Evolutionary conservation across 768 basidiomycete species (phyloP), one percentile per base, ranked within the genome.

Genomic region (Chiua virens): DNA sequence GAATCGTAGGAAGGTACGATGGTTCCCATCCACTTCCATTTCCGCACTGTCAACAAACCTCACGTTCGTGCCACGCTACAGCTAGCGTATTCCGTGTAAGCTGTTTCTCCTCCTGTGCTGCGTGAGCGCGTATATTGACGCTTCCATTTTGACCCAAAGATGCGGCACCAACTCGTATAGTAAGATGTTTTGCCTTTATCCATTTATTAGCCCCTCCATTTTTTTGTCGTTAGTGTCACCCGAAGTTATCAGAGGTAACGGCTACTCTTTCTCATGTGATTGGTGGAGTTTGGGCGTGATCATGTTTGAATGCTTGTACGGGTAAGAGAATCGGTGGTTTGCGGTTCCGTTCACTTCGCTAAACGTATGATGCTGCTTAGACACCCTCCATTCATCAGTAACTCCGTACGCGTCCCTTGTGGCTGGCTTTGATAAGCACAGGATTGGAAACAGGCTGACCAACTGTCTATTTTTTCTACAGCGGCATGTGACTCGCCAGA

Each of bases 241-340:
- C 38, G 90, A 92, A 68, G 91, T 92, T 41, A 91, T 93, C 64
- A 82, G 89, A 59, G 89, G 89, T 20, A 88, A 91, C 64, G 95
- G 94, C 22, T 98, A 98, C 71, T 84, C 87, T 35, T 95, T 90
- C 71, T 89, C 87, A 32, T 96, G 93, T 66, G 96, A 98, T 66
- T 98, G 94, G 94, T 99, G 96, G 96, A 92, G 89, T 72, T 80
- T 98, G 41, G 95, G 94, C 13, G 89, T 97, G 48, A 98, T 99
- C 67, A 90, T 93, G 85, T 98, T 87, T 63, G 94, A 98, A 70
- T 93, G 91, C 67, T 75, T 97, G 68, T 95, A 93, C 62, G 91
- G 89, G 88, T 91, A 67, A 57, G 84, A 30, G 76, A 44, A 52
- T 65, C 57, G 48, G 61, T 59, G 18, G 46, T 56, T 67, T 48